Conservation (phyloP, 768 basidiomycete genomes). For the Paxillus involutus region DNA sequence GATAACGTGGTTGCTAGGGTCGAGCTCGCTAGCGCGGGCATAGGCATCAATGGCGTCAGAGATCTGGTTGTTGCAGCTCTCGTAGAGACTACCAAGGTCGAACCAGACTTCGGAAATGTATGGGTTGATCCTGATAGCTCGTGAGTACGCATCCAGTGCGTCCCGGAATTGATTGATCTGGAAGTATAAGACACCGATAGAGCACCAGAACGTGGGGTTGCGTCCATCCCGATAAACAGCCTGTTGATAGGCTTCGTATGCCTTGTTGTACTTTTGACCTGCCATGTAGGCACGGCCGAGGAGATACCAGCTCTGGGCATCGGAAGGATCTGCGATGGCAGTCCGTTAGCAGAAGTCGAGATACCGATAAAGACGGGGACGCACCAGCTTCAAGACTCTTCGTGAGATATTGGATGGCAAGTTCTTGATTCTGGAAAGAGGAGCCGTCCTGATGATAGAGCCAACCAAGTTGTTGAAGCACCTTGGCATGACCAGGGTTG, state of each 20-base stretch:
- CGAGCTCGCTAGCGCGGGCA: conserved; percentile 90
- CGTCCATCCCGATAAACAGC: conserved; percentile 98
- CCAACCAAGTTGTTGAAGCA: conserved; percentile 97
- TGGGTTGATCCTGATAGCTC: conserved; percentile 97
- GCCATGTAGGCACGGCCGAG: conserved; percentile 99
- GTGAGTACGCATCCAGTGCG: conserved; percentile 97
- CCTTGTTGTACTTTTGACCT: conserved; percentile 98
- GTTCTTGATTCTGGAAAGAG: conserved; percentile 93
- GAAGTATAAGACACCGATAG: conserved; percentile 98
- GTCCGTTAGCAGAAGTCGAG: background rate
- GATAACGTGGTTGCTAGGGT: conserved; percentile 82
- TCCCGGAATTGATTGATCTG: conserved; percentile 99
- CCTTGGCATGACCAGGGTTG: conserved; percentile 94
- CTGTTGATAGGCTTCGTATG: conserved; percentile 99
- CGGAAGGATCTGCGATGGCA: conserved; percentile 70
- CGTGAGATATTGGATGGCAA: conserved; percentile 90
- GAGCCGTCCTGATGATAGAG: conserved; percentile 95
- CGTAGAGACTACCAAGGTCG: conserved; percentile 94
- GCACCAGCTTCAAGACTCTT: conserved; percentile 93
- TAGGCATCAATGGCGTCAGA: conserved; percentile 99
- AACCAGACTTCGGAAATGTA: conserved; percentile 87
- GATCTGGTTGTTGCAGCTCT: conserved; percentile 98
- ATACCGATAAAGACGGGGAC: conserved; percentile 22
- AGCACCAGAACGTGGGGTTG: conserved; percentile 99
- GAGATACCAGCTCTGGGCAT: conserved; percentile 99